Base-by-base conservation (phyloP, 805 yeast species). In the Yarrowia deformans region DNA sequence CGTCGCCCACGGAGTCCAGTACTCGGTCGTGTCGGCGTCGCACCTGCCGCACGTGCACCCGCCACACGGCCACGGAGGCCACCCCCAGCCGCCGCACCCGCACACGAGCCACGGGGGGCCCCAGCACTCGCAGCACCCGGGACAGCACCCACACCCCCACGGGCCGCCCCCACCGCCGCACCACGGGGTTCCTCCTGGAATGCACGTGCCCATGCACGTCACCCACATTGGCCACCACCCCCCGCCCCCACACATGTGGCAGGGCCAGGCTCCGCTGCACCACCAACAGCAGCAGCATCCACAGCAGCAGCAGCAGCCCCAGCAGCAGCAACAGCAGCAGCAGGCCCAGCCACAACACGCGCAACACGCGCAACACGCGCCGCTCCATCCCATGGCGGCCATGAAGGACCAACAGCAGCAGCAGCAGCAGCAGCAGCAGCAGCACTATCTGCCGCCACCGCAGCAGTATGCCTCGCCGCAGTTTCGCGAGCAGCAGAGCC, bases 141-240 rank as follows among this genome's bases (percentile, higher is more conserved):
- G 1, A 32, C 16, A 3, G 49, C 16, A 3, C 49, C 29, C 29
- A 4, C 29, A 23, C 19, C 54, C 37, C 19, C 61, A 55, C 16
- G 61, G 34, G 1, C 66, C 66, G 1, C 50, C 49, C 8, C 39
- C 19, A 3, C 37, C 50, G 1, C 49, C 29, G 13, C 67, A 45
- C 32, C 54, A 45, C 23, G 32, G n/a, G 18, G n/a, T 16, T n/a
- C 48, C 49, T 8, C 49, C 49, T 0, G 48, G 52, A 4, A 48
- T 48, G 68, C 68, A 63, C 39, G 56, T 63, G 16, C 68, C 68
- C 29, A 63, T 63, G 68, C 68, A 63, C 48, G 68, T 63, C 29
- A 63, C 68, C 55, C 68, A 63, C 50, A 63, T 63, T 18, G 66
- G 66, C 52, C 66, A 60, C 68, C 68, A 46, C n/a, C 68, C 68